Percentiles rank a stretch among this genome's conserved stretches.
Conservation (phyloP, 2,329 filamentous ascomycete genomes). For the Zymoseptoria brevis region DNA sequence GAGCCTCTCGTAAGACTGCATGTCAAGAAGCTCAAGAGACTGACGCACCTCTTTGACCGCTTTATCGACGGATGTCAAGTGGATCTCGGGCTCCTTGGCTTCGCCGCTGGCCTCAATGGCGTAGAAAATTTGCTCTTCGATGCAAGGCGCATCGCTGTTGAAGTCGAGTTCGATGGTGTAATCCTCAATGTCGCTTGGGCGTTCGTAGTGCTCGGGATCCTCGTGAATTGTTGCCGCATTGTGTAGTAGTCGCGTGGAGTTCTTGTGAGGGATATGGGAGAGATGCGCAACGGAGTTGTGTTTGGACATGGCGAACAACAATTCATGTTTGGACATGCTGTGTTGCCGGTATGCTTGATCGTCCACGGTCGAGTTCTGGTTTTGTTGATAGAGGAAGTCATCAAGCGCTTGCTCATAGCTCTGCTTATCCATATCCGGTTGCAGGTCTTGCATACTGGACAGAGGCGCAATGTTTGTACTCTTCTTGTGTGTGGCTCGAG, state of each 20-base stretch:
- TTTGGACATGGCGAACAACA: not conserved
- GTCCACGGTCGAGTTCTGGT: not conserved
- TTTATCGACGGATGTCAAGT: not conserved
- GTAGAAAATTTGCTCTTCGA: not conserved
- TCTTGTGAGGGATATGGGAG: not conserved
- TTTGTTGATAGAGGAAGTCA: not conserved
- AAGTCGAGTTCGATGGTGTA: not conserved
- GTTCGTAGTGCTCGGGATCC: not conserved
- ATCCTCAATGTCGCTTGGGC: not conserved
- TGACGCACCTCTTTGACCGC: not conserved
- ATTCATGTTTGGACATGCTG: not conserved
- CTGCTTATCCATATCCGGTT: not conserved
- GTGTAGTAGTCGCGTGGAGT: not conserved
- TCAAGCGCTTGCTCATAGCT: not conserved
- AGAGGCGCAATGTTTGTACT: slow-evolving; percentile 28
- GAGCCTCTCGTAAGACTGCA: not conserved
- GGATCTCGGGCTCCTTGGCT: not conserved
- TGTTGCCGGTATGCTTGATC: not conserved
- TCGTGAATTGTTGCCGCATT: not conserved
- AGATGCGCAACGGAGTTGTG: not conserved
- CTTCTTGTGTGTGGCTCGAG: not conserved
- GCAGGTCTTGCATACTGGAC: slow-evolving; percentile 35
- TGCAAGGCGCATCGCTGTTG: not conserved
- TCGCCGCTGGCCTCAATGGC: not conserved
- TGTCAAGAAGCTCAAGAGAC: not conserved